phyloP scores from a whole-genome alignment of 257 asterid species.

The Coffea canephora region DNA sequence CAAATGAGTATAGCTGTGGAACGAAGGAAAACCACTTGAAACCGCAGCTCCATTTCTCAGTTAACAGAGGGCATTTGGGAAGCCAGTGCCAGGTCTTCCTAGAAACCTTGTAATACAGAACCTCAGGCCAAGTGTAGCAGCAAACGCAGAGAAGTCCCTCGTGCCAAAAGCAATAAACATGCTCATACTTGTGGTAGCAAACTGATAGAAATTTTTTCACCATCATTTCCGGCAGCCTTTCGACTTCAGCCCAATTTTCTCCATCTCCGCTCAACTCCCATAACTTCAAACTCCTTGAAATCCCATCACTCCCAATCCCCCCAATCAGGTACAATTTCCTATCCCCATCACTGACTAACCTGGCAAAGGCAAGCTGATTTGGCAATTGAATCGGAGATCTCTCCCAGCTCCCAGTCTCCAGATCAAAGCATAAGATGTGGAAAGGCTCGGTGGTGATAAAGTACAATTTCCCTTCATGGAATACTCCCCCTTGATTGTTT shows the following conservation, averaged over 20 bases:
- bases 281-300: constrained; percentile 57
- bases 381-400: constrained; percentile 29
- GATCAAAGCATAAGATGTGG: constrained; percentile 24
- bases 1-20: constrained; percentile 49
- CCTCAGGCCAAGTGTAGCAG: constrained; percentile 85
- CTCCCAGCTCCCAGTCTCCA: constrained; percentile 54
- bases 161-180: constrained; percentile 79
- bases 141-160: constrained; percentile 67
- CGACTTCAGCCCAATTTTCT: constrained; percentile 50
- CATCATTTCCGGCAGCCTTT: constrained; percentile 59
- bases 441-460: constrained; percentile 66
- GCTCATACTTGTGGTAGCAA: constrained; percentile 77
- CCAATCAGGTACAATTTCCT: constrained; percentile 53
- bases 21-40: constrained; percentile 78
- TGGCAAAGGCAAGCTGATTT: constrained; percentile 39
- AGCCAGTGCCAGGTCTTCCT: constrained; percentile 86
- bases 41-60: constrained; percentile 86
- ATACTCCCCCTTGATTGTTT: constrained; percentile 48
- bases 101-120: constrained; percentile 51
- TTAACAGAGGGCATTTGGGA: constrained; percentile 67
- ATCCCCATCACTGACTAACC: constrained; percentile 44
- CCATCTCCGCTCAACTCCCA: constrained; percentile 57
- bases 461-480: constrained; percentile 32
- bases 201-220: constrained; percentile 56
- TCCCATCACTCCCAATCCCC: constrained; percentile 64